These are phyloP conservation scores for Yamadazyma akitaensis DNA, from an alignment of 805 yeast species.

Conservation along the genomic window DNA sequence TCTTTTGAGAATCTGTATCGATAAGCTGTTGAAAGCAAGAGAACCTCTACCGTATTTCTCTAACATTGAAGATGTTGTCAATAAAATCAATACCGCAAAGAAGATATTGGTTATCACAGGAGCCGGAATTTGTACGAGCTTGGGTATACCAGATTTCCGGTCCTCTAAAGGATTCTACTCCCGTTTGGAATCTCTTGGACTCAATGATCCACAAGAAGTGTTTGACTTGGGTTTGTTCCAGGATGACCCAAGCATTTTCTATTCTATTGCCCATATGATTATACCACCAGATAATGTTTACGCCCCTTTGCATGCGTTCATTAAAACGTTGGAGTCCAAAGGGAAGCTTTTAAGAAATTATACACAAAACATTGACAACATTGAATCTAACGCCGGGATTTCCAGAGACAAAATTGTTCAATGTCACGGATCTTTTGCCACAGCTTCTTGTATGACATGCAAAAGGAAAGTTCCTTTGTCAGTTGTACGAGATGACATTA, in stretches of 20 bases:
- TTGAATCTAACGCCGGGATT: constrained; percentile 49
- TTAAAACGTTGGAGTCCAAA: constrained; percentile 33
- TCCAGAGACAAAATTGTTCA: constrained; percentile 61
- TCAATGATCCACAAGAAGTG: constrained; percentile 44
- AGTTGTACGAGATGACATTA: constrained; percentile 42
- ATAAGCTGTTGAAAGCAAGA: constrained; percentile 56
- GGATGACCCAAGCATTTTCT: constrained; percentile 37
- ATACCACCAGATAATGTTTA: constrained; percentile 36
- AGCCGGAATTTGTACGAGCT: constrained; percentile 44
- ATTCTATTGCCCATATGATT: constrained; percentile 43
- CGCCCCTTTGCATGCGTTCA: constrained; percentile 40
- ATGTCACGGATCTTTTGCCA: constrained; percentile 77
- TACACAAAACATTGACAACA: constrained; percentile 44
- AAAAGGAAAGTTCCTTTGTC: constrained; percentile 52
- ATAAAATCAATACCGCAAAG: constrained; percentile 50
- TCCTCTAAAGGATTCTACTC: constrained; percentile 62
- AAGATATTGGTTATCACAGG: constrained; percentile 41
- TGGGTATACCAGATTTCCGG: constrained; percentile 45
- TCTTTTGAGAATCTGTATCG: constrained; percentile 61
- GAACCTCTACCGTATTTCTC: constrained; percentile 50
- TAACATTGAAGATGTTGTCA: constrained; percentile 57
- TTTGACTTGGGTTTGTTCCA: constrained; percentile 38
- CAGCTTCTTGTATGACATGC: constrained; percentile 77
- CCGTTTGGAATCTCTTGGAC: constrained; percentile 43
- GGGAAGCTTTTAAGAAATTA: constrained; percentile 39